Base-by-base conservation (phyloP, 352 stramenopile genomes). In the Pseudoperonospora humuli region DNA sequence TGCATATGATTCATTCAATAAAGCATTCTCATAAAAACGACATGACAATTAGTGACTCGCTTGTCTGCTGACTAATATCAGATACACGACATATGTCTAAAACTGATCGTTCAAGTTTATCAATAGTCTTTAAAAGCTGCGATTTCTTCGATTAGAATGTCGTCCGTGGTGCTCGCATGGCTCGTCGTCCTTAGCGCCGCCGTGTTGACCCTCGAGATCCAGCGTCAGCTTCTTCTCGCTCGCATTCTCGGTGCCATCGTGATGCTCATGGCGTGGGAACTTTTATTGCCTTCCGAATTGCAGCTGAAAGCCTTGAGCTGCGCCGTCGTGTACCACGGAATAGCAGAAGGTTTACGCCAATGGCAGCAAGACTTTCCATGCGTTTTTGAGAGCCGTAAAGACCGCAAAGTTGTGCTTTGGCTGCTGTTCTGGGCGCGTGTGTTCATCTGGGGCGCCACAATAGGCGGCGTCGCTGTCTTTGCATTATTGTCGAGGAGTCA, bases 121-220 rank as follows among this genome's bases (percentile, higher is more conserved):
- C n/a, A n/a, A n/a, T n/a, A n/a, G n/a, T n/a, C n/a, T n/a, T n/a
- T n/a, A n/a, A n/a, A n/a, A n/a, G n/a, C n/a, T n/a, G n/a, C 7
- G 7, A 27, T 27, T 27, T 27, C 23, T 27, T 8, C 10, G 3
- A 5, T 10, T 8, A 29, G n/a, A 11, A 29, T 29, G 26, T 21
- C 49, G 39, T 20, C 54, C 7, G 31, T 66, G 33, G 23, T 69
- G 38, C 43, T 80, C 24, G 61, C 74, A 5, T 53, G 24, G 45
- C 65, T 86, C 31, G 61, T 84, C 45, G 36, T 86, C 51, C 46
- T 74, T 17, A 50, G 51, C 27, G 48, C 71, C 26, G 17, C 48
- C 21, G 56, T 82, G 18, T 50, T 84, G 18, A 78, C 71, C 41
- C 71, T 86, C 18, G 75, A 86, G 62, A 77, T 86, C 46, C 61